Base-by-base conservation (phyloP, 495 filamentous ascomycete species). In the Talaromyces thailandensis region DNA sequence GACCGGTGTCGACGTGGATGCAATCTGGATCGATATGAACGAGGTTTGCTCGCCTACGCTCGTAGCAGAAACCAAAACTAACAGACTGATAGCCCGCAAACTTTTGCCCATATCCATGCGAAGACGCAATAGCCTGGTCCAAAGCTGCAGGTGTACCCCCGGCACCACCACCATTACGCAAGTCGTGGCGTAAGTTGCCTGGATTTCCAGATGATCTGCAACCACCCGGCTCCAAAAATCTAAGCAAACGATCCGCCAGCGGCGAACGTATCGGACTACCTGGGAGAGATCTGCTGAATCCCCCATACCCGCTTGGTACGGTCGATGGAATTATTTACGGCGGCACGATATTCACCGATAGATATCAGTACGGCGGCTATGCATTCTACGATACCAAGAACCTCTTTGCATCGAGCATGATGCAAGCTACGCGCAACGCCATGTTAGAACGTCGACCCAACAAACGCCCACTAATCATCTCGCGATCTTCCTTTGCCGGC, bases 331-430 rank as follows among this genome's bases (percentile, higher is more conserved):
- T 82, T 4, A 75, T 95, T 50, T 86, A 82, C 43, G 88, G 89
- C 72, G 81, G 86, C 62, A 93, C 92, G 0, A 82, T 92, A 59
- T 78, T 86, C 67, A 92, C 91, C 2, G 81, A 92, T 70, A 77
- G 89, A 3, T 89, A 95, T 70, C 77, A 86, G 52, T 62, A 63
- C 32, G 69, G 88, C 64, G 89, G 88, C 0, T 79, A 86, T 61
- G 74, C 74, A n/a, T 88, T 91, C 72, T 93, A 93, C 69, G 92
- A 91, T 64, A 87, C 85, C 1, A 92, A 96, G 72, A 96, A 96
- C 68, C 72, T 96, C 8, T 94, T 90, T 70, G 92, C 91, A 40
- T 85, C 84, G 6, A 91, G 64, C 55, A 96, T 96, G 92, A 86
- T 83, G 29, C 75, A 81, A 9, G 75, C 83, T 0, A 88, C 86